Percentiles rank a stretch among this genome's conserved stretches.
phyloP scores from a whole-genome alignment of 1,139 yeast species.

The Pneumocystis canis region DNA sequence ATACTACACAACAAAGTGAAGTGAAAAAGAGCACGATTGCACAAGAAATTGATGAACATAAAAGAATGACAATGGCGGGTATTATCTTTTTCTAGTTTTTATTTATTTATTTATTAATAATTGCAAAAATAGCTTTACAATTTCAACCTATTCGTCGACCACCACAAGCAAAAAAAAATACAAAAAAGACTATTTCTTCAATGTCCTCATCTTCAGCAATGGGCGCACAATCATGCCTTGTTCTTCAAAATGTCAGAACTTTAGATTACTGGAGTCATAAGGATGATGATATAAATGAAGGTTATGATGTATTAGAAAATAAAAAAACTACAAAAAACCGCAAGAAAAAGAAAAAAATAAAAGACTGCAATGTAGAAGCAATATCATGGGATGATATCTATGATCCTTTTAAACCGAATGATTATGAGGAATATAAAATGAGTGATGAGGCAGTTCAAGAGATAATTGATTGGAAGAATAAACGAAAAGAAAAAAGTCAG shows the following conservation, averaged over 20 bases:
- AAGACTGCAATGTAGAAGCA: neutral
- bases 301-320: neutral
- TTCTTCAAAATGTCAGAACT: neutral
- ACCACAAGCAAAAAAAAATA: neutral
- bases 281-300: neutral
- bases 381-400: slow-evolving; percentile 15
- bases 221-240: neutral
- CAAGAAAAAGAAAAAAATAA: neutral
- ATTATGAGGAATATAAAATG: slow-evolving; percentile 13
- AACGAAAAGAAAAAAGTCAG: slow-evolving; percentile 2
- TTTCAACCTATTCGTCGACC: neutral
- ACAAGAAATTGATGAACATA: neutral
- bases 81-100: neutral
- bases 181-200: neutral
- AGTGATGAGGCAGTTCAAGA: slow-evolving; percentile 15
- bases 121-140: neutral
- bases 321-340: neutral
- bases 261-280: neutral
- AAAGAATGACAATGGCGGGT: neutral
- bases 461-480: slow-evolving; percentile 16
- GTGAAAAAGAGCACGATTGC: neutral
- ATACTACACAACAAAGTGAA: neutral
- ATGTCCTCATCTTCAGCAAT: neutral
- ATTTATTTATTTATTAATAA: neutral
- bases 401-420: slow-evolving; percentile 14